phyloP scores from a whole-genome alignment of 2,329 filamentous ascomycete genomes.

The Trichoderma koningii region DNA sequence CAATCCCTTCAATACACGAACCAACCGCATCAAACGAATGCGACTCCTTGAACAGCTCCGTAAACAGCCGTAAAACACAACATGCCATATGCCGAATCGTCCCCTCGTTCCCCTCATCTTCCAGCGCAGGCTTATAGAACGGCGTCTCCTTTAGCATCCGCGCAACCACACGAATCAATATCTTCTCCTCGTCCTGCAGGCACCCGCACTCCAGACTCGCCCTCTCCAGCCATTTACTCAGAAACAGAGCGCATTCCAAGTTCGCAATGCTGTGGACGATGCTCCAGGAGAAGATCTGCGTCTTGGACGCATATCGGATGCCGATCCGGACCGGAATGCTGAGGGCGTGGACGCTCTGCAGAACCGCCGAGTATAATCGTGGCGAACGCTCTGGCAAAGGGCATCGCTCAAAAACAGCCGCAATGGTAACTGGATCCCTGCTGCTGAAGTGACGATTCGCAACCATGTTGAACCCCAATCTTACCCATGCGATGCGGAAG shows the following conservation, averaged over 20 bases:
- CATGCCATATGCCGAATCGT: slow-evolving; percentile 11
- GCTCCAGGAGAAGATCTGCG: slow-evolving; percentile 18
- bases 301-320: slow-evolving; percentile 13
- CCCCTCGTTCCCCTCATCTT: not conserved
- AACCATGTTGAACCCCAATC: slow-evolving; percentile 2
- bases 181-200: slow-evolving; percentile 2
- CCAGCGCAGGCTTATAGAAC: not conserved
- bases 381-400: slow-evolving; percentile 17
- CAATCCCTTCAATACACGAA: slow-evolving; percentile 6
- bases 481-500: slow-evolving; percentile 17
- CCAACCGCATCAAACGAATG: slow-evolving; percentile 23
- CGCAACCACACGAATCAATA: slow-evolving; percentile 11
- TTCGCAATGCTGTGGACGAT: slow-evolving; percentile 20
- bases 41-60: slow-evolving; percentile 17
- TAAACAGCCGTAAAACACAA: slow-evolving; percentile 6
- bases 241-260: slow-evolving; percentile 12
- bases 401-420: slow-evolving; percentile 1
- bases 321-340: slow-evolving; percentile 21
- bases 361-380: slow-evolving; percentile 16
- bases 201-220: slow-evolving; percentile 5
- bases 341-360: slow-evolving; percentile 19
- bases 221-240: slow-evolving; percentile 12
- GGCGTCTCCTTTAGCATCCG: slow-evolving; percentile 15
- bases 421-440: not conserved
- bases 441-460: slow-evolving; percentile 7